Evolutionary conservation across 208 protist genomes (phyloP), one percentile per base, ranked within the genome.

Genomic region (Wallacemonas sp.): DNA sequence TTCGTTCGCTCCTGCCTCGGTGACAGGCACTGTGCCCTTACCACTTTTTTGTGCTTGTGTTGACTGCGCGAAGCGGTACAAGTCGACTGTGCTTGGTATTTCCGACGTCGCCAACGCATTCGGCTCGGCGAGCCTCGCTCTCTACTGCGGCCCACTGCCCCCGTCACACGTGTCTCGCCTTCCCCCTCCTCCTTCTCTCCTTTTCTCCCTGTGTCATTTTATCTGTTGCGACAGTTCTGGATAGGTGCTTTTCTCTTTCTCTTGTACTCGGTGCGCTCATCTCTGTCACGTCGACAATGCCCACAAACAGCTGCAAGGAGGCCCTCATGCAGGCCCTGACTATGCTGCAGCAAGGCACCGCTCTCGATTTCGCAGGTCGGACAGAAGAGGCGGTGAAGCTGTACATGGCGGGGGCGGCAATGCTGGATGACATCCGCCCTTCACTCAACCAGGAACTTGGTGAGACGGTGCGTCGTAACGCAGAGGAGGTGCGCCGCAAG

Each of bases 291-390:
- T 41, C 19, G 24, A n/a, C 41, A 12, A 75, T 69, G 66, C 8
- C 60, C n/a, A 75, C 72, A 48, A 71, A 71, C 57, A 68, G 39
- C 30, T 67, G 65, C 22, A 30, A 73, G 12, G 82, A 90, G 61
- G 70, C 63, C 10, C 76, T 94, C 45, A 75, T 77, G 26, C 81
- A 92, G 64, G 68, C 78, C n/a, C 73, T 94, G 33, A 69, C 76
- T 1, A 62, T 91, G 17, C 77, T 92, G 38, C 85, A 91, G 74
- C 85, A 94, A 53, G 89, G 73, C 17, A 88, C 65, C 37, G 75
- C 85, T 9, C 72, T 85, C 12, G 83, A 94, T 34, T 70, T 84
- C 36, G 67, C 79, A 17, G 81, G 77, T 33, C 68, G 89, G 10
- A 64, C 64, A 12, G 73, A 84, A n/a, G 68, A 76, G 10, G 85